These are phyloP conservation scores for Blakeslea trispora DNA, from an alignment of 371 early-diverging fungal genomes.

Conservation along the genomic window DNA sequence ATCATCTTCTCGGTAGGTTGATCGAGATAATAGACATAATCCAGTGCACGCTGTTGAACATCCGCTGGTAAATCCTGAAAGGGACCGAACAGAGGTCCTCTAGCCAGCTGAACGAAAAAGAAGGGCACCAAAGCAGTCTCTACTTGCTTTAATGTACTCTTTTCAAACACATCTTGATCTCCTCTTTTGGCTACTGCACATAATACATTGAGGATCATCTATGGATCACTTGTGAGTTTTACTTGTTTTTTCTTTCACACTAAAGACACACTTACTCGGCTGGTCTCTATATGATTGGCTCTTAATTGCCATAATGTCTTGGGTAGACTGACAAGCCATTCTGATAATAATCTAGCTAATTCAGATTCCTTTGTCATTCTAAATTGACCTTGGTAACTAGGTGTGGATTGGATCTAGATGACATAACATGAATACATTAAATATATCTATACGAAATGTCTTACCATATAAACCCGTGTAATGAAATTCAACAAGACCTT, in stretches of 20 bases:
- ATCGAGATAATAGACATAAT: slow-evolving; percentile 49
- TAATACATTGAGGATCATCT: slow-evolving; percentile 32
- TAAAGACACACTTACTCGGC: slow-evolving; percentile 44
- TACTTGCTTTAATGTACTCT: slow-evolving; percentile 35
- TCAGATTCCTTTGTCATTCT: slow-evolving; percentile 21
- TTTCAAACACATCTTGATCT: slow-evolving; percentile 33
- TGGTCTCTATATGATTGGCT: slow-evolving; percentile 48
- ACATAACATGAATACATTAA: too few relatives aligned
- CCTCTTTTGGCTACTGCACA: slow-evolving; percentile 39
- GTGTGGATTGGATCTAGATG: slow-evolving; percentile 42
- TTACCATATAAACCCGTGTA: slow-evolving; percentile 41
- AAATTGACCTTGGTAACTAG: slow-evolving; percentile 46
- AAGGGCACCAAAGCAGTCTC: slow-evolving; percentile 49
- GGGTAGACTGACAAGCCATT: slow-evolving; percentile 53
- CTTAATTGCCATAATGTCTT: slow-evolving; percentile 60
- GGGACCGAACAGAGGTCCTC: slow-evolving; percentile 50
- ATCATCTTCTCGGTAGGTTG: slow-evolving; percentile 32
- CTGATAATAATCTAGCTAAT: slow-evolving; percentile 23
- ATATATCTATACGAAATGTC: too few relatives aligned
- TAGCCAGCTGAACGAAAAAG: slow-evolving; percentile 47
- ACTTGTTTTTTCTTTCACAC: too few relatives aligned
- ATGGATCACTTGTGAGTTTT: too few relatives aligned
- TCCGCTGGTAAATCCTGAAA: slow-evolving; percentile 44
- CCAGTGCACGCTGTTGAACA: slow-evolving; percentile 52
- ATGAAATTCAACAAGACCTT: slow-evolving; percentile 45